Base-by-base conservation (phyloP, 495 filamentous ascomycete genomes). In the Massariosphaeria phaeospora region DNA sequence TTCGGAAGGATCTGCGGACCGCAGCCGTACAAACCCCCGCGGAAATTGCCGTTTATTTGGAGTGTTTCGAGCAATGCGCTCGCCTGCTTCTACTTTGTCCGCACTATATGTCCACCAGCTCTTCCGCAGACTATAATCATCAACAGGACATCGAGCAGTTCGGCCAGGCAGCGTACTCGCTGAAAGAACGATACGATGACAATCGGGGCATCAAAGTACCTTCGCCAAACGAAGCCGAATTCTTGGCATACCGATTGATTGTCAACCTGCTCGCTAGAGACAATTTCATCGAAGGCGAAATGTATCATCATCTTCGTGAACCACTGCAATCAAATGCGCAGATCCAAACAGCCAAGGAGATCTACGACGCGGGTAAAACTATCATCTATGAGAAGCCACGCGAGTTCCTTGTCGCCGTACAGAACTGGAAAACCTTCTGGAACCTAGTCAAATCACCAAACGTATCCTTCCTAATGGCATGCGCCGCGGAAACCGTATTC, bases 111-210 rank as follows among this genome's bases (percentile, higher is more conserved):
- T 85, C 87, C 0, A 78, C 72, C 26, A 71, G 70, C 0, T 80
- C 85, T 36, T 82, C 80, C n/a, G 12, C n/a, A 11, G 34, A 41
- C 29, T 97, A 95, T 64, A 83, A 84, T 34, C 80, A 81, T 43
- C 86, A 90, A 48, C 91, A 96, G 67, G 94, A 99, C 66, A 79
- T 88, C 18, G 91, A 99, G 68, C 94, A 97, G 63, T 77, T 99
- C 12, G 84, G 86, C 59, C 87, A 90, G 61, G 87, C 91, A 0
- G 77, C 96, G 44, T 75, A 93, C 5, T 94, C 91, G 0, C 73
- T 99, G 5, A 30, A 44, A 12, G 36, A 50, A 2, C 86, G 94
- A 55, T 84, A 90, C 52, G 95, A 95, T 64, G 89, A 95, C 47
- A 84, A 89, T 53, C 84, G 83, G 65, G 66, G 75, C 33, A 72